Evolutionary conservation across 108 stramenopile genomes (phyloP).

Genomic region (Cylindrotheca closterium): DNA sequence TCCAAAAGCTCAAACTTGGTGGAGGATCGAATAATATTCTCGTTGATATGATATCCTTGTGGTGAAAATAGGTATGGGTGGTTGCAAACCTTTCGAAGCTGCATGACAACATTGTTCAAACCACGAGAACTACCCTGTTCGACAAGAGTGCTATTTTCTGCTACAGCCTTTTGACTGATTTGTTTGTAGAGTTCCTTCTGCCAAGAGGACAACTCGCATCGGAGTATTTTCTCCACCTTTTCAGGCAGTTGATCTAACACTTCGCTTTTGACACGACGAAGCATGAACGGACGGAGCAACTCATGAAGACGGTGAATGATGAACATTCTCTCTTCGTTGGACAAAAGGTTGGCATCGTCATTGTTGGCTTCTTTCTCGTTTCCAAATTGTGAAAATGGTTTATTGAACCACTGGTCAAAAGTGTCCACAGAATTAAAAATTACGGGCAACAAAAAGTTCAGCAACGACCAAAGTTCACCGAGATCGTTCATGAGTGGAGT

Average conservation of each 20-base stretch:
- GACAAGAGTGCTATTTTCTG: slow-evolving; percentile 35
- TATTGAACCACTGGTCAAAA: slow-evolving; percentile 91
- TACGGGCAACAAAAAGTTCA: slow-evolving; percentile 68
- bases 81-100: slow-evolving; percentile 91
- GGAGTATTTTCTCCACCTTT: slow-evolving; percentile 89
- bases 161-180: slow-evolving; percentile 68
- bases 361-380: slow-evolving; percentile 25
- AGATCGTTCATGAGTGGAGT: slow-evolving; percentile 88
- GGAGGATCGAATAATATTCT: slow-evolving; percentile 78
- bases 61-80: slow-evolving; percentile 87
- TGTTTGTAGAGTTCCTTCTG: slow-evolving; percentile 89
- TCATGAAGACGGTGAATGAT: slow-evolving; percentile 92
- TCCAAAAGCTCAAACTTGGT: slow-evolving; percentile 93
- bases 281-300: slow-evolving; percentile 90
- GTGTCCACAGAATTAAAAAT: slow-evolving; percentile 74
- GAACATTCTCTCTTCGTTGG: slow-evolving; percentile 89
- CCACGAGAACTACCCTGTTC: slow-evolving; percentile 44
- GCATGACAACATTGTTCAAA: slow-evolving; percentile 91
- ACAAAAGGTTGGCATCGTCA: slow-evolving; percentile 53
- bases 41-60: slow-evolving; percentile 79
- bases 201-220: slow-evolving; percentile 82
- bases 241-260: slow-evolving; percentile 84
- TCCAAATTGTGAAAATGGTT: slow-evolving; percentile 83
- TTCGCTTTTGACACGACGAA: slow-evolving; percentile 90
- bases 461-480: slow-evolving; percentile 65